Evolutionary conservation across 164 flowering plant genomes (phyloP).

Genomic region (Buxus sempervirens): DNA sequence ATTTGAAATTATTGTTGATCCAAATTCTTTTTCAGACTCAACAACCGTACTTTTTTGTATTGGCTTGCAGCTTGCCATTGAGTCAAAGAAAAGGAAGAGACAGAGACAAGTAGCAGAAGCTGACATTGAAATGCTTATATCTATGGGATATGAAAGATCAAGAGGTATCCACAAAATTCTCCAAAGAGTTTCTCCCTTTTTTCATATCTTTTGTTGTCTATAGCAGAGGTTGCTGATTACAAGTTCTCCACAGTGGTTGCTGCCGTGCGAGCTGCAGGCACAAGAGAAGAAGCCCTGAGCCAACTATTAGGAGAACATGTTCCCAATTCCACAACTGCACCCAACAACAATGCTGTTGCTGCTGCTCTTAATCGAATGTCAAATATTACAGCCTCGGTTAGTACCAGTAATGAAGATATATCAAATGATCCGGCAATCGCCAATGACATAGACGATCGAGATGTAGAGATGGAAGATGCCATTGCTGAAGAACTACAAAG

Average conservation of each 20-base stretch:
- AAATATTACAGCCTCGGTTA: constrained; percentile 2
- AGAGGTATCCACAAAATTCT: constrained; percentile 36
- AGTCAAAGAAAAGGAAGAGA: constrained; percentile 65
- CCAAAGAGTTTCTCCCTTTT: not conserved
- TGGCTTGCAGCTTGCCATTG: constrained; percentile 49
- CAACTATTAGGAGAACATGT: constrained; percentile 30
- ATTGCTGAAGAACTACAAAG: constrained; percentile 45
- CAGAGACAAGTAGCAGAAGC: constrained; percentile 25
- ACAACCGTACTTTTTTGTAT: not conserved
- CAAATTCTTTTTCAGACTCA: not conserved
- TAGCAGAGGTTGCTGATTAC: not conserved
- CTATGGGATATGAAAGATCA: constrained; percentile 83
- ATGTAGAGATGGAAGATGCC: constrained; percentile 76
- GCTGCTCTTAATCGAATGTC: constrained; percentile 18
- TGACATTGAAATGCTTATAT: constrained; percentile 47
- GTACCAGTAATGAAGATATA: constrained; percentile 8
- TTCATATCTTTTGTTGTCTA: not conserved
- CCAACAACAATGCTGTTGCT: constrained; percentile 7
- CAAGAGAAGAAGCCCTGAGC: constrained; percentile 42
- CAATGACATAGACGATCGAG: constrained; percentile 39
- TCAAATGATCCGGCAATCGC: constrained; percentile 30
- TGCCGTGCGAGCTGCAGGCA: constrained; percentile 45
- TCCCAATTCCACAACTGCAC: constrained; percentile 10
- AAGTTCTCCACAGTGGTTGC: constrained; percentile 37
- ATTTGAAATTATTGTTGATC: not conserved